These are phyloP conservation scores for Glebionis coronaria DNA, from an alignment of 129 eudicot species.

Conservation along the genomic window DNA sequence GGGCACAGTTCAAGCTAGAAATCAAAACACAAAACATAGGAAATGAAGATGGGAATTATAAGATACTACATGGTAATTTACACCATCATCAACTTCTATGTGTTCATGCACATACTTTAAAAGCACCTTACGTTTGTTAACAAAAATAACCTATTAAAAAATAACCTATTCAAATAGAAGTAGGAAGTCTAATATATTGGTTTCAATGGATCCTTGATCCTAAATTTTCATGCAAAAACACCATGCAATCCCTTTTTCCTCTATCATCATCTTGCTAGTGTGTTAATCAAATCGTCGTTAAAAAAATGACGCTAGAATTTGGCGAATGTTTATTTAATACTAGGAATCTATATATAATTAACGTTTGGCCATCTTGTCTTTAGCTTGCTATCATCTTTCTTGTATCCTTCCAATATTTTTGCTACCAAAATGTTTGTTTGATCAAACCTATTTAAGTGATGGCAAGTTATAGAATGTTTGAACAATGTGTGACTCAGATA, in stretches of 20 bases:
- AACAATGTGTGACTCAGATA: not conserved
- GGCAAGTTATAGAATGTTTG: not conserved
- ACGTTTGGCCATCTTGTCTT: not conserved
- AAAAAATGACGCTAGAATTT: not conserved
- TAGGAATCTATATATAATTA: conserved; percentile 2
- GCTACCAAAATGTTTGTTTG: conserved; percentile 10
- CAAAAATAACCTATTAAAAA: not conserved
- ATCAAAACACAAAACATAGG: conserved; percentile 5
- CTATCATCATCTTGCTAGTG: too few species aligned
- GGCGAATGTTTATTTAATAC: not conserved
- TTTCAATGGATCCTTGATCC: too few species aligned
- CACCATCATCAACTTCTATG: conserved; percentile 26
- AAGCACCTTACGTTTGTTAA: not conserved
- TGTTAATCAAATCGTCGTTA: too few species aligned
- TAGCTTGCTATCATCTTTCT: conserved; percentile 9
- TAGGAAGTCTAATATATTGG: too few species aligned
- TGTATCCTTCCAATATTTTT: conserved; percentile 8
- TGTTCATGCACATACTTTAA: conserved; percentile 23
- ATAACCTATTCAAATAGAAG: too few species aligned
- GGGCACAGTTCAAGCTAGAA: conserved; percentile 16
- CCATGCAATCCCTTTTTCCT: too few species aligned
- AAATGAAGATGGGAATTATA: conserved; percentile 18
- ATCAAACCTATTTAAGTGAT: conserved; percentile 19
- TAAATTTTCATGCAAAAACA: too few species aligned
- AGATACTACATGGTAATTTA: conserved; percentile 17